Conservation (phyloP, 306 rosid species). For the Pyrus bretschneideri region DNA sequence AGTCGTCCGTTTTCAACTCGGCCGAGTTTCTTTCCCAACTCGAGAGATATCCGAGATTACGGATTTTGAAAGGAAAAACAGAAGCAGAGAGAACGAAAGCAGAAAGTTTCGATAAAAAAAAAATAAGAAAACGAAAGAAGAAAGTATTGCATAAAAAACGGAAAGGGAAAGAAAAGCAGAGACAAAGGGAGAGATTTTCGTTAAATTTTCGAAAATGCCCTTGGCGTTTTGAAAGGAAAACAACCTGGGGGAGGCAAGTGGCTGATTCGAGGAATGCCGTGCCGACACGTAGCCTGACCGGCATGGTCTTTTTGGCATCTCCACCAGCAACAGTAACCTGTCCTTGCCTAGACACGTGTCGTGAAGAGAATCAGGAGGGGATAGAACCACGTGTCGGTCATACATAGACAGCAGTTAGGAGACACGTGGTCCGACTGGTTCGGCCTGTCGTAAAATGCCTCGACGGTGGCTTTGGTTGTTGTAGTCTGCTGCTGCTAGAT, state of each 20-base stretch:
- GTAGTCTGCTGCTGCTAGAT: background rate
- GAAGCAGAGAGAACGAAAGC: background rate
- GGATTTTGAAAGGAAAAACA: background rate
- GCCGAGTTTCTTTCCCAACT: background rate
- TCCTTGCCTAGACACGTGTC: constrained; percentile 43
- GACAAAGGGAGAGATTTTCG: background rate
- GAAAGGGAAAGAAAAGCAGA: background rate
- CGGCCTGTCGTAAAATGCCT: constrained; percentile 5
- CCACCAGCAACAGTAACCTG: constrained; percentile 27
- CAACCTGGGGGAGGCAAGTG: constrained; percentile 41
- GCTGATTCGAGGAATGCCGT: constrained; percentile 8
- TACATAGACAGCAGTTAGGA: background rate
- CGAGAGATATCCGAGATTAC: background rate
- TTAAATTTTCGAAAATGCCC: constrained; percentile 39
- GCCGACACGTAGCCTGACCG: constrained; percentile 42
- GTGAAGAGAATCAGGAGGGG: background rate
- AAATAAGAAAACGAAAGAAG: background rate
- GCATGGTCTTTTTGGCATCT: constrained; percentile 34
- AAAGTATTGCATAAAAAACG: no score
- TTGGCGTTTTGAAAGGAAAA: constrained; percentile 13
- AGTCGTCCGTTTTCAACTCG: background rate
- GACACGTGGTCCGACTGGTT: background rate
- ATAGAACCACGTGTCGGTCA: constrained; percentile 34
- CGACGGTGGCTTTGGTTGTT: constrained; percentile 19
- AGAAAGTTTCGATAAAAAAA: no score